Evolutionary conservation across 352 stramenopile species (phyloP), one percentile per base, ranked within the genome.

Genomic region (Phytophthora macrochlamydospora): DNA sequence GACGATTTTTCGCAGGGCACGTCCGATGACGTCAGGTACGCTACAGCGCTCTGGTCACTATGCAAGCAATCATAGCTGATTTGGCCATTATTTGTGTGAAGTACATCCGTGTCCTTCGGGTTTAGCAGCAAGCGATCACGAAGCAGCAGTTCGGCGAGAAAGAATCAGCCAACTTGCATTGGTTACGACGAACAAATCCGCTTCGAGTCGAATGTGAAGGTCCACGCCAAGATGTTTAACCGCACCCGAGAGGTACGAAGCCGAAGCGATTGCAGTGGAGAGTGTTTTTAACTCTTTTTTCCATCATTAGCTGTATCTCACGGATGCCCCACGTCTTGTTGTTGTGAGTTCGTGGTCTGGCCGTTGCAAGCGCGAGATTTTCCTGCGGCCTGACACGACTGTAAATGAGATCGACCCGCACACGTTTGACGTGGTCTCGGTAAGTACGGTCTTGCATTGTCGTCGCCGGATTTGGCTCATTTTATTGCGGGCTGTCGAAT

Each of bases 1-100:
- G 78, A 92, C 44, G 79, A 93, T 61, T 92, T 93, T 51, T 94
- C 84, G 28, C 83, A 92, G 62, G 89, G 79, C 62, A 89, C 86
- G 2, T 81, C 81, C 7, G 79, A 90, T 31, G 76, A 91, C 29
- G 77, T 91, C 56, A 84, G 69, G 81, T 84, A 59, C 3, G 48
- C 24, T 33, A 14, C 14, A 54, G 29, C 52, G 13, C n/a, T 44
- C 52, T 24, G 18, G 18, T 24, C 18, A 0, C 18, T 24, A 24
- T 24, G 18, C 18, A 24, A 43, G 7, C 30, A 14, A 40, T 48
- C 3, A 9, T 24, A 24, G 18, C 18, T 24, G 18, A 24, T 24
- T 24, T 24, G 18, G 18, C 18, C 18, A 24, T 24, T 24, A 24
- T 24, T 24, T 24, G 18, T 18, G 46, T 33, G 35, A 18, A n/a